Percentiles rank a stretch among this genome's conserved stretches.
Evolutionary conservation across 1,139 yeast genomes (phyloP).

Genomic region (Debaryomyces robertsiae): DNA sequence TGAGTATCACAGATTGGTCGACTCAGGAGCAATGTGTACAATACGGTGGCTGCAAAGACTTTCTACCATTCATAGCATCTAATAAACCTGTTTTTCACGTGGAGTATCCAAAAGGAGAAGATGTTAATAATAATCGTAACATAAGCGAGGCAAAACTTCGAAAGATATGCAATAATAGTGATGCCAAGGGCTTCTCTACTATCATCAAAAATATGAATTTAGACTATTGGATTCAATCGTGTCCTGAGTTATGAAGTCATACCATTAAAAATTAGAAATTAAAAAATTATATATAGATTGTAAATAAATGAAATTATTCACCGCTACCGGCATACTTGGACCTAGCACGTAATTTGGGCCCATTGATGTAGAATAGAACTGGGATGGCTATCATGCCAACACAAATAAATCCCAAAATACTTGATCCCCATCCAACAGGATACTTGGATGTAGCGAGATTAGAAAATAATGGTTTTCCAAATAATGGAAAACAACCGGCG

Average conservation of each 20-base stretch:
- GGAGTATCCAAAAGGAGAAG: constrained; percentile 24
- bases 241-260: not conserved
- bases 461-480: constrained; percentile 53
- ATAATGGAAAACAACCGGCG: constrained; percentile 66
- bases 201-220: constrained; percentile 25
- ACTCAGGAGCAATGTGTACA: constrained; percentile 26
- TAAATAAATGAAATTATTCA: not conserved
- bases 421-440: constrained; percentile 61
- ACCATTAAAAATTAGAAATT: not conserved
- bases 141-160: constrained; percentile 10
- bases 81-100: constrained; percentile 24
- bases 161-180: constrained; percentile 16
- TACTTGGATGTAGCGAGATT: constrained; percentile 46
- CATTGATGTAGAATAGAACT: constrained; percentile 48
- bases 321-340: constrained; percentile 38
- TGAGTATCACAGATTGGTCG: constrained; percentile 19
- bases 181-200: constrained; percentile 18
- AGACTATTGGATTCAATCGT: constrained; percentile 19
- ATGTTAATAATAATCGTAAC: constrained; percentile 12
- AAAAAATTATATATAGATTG: not conserved
- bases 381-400: constrained; percentile 49
- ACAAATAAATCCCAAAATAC: constrained; percentile 48
- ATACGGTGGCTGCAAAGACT: constrained; percentile 22
- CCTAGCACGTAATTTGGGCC: constrained; percentile 51
- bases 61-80: constrained; percentile 16